Evolutionary conservation across 139 green algal genomes (phyloP), one percentile per base, ranked within the genome.

Genomic region (Haematococcus sp.): DNA sequence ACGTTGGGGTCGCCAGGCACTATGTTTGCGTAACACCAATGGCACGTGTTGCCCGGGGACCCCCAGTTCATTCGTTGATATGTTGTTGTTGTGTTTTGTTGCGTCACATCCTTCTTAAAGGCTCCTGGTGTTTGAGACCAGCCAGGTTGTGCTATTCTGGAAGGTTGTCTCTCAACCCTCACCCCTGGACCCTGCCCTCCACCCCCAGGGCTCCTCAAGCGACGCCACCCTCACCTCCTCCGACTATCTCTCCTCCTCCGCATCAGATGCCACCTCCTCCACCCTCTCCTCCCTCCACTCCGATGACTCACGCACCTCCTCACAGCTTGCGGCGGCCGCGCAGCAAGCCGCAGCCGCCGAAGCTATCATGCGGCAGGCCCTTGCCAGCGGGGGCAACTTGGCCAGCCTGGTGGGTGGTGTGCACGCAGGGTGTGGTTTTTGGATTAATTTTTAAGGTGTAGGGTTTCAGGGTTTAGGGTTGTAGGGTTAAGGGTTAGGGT

Each of bases 141-240:
- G n/a, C n/a, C n/a, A n/a, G n/a, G n/a, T n/a, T n/a, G n/a, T n/a
- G n/a, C n/a, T n/a, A n/a, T n/a, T n/a, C n/a, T n/a, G n/a, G n/a
- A n/a, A n/a, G n/a, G n/a, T n/a, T n/a, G n/a, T n/a, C 60, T 4
- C 31, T 28, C 60, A 35, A 68, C 60, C 60, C 13, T 43, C 19
- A 15, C 31, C 60, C 28, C 5, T 32, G 7, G 9, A 63, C n/a
- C n/a, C 54, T 63, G 54, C 54, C n/a, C 4, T 30, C 7, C 54
- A 7, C 22, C 54, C 54, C 54, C 54, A 30, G 23, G 54, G 4
- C 54, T 13, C n/a, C 54, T 30, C 54, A 13, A 27, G 9, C 54
- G n/a, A 27, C 54, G 60, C 60, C 23, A 44, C 60, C 58, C 25
- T 34, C 28, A 44, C 30, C 60, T 51, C 60, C 60, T 68, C 60